Evolutionary conservation across 371 early-diverging fungal species (phyloP).

Genomic region (Haplosporangium sp.): DNA sequence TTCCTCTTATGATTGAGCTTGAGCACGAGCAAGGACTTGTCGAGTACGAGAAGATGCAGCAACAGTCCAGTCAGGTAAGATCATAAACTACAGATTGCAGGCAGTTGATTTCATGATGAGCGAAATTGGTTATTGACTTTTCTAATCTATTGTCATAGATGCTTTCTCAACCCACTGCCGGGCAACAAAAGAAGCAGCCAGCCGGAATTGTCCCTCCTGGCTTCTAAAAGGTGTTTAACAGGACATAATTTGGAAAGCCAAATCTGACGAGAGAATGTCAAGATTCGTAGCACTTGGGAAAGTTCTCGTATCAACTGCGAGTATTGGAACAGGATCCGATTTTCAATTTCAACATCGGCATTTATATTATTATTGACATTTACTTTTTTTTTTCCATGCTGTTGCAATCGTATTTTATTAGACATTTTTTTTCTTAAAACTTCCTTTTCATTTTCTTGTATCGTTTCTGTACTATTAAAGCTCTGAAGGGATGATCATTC

Average conservation of each 20-base stretch:
- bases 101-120: too few species aligned
- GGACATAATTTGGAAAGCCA: neutral
- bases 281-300: slow-evolving; percentile 4
- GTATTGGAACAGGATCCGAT: neutral
- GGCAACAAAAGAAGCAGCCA: slow-evolving; percentile 54
- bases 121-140: neutral
- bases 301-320: neutral
- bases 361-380: neutral
- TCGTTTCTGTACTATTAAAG: slow-evolving; percentile 10
- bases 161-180: slow-evolving; percentile 40
- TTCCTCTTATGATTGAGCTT: slow-evolving; percentile 80
- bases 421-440: slow-evolving; percentile 8
- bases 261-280: neutral
- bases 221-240: slow-evolving; percentile 26
- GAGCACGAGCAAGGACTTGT: slow-evolving; percentile 82
- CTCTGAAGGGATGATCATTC: neutral
- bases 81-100: neutral
- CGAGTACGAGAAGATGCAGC: slow-evolving; percentile 82
- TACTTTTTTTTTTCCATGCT: slow-evolving; percentile 2
- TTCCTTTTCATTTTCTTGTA: slow-evolving; percentile 17
- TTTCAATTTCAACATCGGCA: neutral
- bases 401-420: neutral
- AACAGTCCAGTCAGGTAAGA: slow-evolving; percentile 59
- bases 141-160: slow-evolving; percentile 11
- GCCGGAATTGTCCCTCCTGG: slow-evolving; percentile 52